Conservation (phyloP, 305 asterid species). For the Ajuga reptans region DNA sequence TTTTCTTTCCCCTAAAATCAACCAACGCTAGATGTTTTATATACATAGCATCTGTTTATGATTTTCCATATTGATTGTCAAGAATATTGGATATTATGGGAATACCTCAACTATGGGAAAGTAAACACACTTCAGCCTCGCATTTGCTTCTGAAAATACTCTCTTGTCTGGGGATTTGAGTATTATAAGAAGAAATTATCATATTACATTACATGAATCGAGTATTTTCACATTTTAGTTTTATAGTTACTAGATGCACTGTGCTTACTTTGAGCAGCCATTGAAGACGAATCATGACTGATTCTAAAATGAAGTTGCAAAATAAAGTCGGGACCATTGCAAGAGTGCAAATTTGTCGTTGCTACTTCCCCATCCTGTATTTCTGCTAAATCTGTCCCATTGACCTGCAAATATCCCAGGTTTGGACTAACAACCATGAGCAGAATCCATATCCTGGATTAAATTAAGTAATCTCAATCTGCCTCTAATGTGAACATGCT, state of each 20-base stretch:
- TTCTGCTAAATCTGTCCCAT: slow-evolving; percentile 46
- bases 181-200: slow-evolving; percentile 14
- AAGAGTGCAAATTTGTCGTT: slow-evolving; percentile 49
- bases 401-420: slow-evolving; percentile 46
- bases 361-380: slow-evolving; percentile 63
- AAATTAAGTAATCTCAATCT: neutral
- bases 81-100: neutral
- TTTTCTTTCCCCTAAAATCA: slow-evolving; percentile 59
- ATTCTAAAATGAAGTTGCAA: slow-evolving; percentile 40
- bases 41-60: neutral
- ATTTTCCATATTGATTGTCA: slow-evolving; percentile 10
- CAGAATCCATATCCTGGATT: neutral
- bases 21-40: slow-evolving; percentile 19
- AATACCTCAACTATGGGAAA: slow-evolving; percentile 54
- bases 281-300: slow-evolving; percentile 23
- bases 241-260: neutral
- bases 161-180: slow-evolving; percentile 32
- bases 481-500: neutral
- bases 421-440: neutral
- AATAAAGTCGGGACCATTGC: slow-evolving; percentile 54
- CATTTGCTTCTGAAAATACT: slow-evolving; percentile 49
- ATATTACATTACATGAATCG: no score
- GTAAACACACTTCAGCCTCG: slow-evolving; percentile 66
- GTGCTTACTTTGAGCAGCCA: slow-evolving; percentile 34
- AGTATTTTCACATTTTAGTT: neutral